Percentiles rank a stretch among this genome's conserved stretches.
Conservation (phyloP, 2,329 filamentous ascomycete species). For the Cadophora sp. region DNA sequence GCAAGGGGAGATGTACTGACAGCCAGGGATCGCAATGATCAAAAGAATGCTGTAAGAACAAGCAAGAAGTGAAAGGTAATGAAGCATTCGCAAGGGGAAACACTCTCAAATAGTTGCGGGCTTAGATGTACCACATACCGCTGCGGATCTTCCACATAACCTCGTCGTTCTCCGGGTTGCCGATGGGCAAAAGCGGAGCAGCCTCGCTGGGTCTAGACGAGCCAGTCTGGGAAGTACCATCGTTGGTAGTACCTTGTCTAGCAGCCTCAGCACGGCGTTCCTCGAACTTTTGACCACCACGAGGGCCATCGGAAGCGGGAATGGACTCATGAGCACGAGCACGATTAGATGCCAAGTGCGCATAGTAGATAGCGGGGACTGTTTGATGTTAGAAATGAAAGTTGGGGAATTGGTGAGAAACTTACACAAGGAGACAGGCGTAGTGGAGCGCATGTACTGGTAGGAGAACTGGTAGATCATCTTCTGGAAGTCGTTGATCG, state of each 20-base stretch:
- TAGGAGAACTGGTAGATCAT: slow-evolving; percentile 97
- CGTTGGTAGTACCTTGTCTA: slow-evolving; percentile 18
- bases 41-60: slow-evolving; percentile 4
- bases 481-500: slow-evolving; percentile 74
- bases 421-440: slow-evolving; percentile 73
- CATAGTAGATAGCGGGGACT: slow-evolving; percentile 90
- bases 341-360: slow-evolving; percentile 85
- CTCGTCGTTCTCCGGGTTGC: slow-evolving; percentile 28
- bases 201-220: slow-evolving; percentile 31
- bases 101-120: slow-evolving; percentile 16
- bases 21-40: slow-evolving; percentile 32
- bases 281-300: slow-evolving; percentile 51
- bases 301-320: slow-evolving; percentile 53
- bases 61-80: slow-evolving; percentile 25
- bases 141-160: slow-evolving; percentile 37
- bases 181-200: slow-evolving; percentile 41
- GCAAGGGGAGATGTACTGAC: slow-evolving; percentile 17
- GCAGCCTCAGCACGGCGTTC: slow-evolving; percentile 37
- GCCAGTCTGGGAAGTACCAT: slow-evolving; percentile 36
- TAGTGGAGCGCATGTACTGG: slow-evolving; percentile 90
- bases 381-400: slow-evolving; percentile 11
- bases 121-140: slow-evolving; percentile 47
- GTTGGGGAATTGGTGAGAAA: not conserved
- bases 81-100: slow-evolving; percentile 34
- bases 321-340: slow-evolving; percentile 75